Evolutionary conservation across 139 green algal genomes (phyloP).

Genomic region (Desmodesmus armatus): DNA sequence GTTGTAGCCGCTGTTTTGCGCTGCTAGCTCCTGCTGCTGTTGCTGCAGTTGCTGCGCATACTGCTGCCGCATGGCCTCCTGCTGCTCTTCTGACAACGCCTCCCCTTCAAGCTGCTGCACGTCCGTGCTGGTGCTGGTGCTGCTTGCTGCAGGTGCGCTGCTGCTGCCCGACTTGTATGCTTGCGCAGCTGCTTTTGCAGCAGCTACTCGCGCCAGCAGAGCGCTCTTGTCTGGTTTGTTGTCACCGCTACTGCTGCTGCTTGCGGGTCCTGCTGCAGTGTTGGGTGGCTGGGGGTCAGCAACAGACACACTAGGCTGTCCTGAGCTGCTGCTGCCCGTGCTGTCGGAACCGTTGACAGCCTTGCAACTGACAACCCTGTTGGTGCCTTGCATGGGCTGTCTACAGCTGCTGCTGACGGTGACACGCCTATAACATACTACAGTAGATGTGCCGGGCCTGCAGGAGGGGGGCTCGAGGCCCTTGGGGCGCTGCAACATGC

Average conservation of each 20-base stretch:
- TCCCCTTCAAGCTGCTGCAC: conserved; percentile 14
- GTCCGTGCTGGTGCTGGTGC: neutral
- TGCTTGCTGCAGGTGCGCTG: too few relatives aligned
- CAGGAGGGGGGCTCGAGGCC: too few relatives aligned
- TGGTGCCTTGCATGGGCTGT: neutral
- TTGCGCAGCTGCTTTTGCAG: conserved; percentile 21
- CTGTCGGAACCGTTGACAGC: neutral
- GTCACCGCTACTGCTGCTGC: conserved; percentile 14
- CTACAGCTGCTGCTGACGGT: conserved; percentile 6
- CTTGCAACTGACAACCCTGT: too few relatives aligned
- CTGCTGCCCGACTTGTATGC: too few relatives aligned
- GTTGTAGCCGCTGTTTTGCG: conserved; percentile 5
- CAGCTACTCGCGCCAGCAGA: conserved; percentile 11
- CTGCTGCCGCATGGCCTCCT: conserved; percentile 22
- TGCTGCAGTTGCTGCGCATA: conserved; percentile 25
- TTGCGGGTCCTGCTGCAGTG: neutral
- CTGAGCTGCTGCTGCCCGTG: conserved; percentile 10
- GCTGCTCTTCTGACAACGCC: neutral
- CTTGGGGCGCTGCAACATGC: too few relatives aligned
- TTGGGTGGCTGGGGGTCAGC: neutral
- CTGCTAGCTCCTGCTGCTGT: neutral
- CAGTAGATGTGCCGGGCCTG: too few relatives aligned
- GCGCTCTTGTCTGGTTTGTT: conserved; percentile 3
- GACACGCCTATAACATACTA: neutral
- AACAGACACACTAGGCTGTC: conserved; percentile 14